Evolutionary conservation across 2,329 filamentous ascomycete species (phyloP).

Genomic region (Huntiella abstrusa): DNA sequence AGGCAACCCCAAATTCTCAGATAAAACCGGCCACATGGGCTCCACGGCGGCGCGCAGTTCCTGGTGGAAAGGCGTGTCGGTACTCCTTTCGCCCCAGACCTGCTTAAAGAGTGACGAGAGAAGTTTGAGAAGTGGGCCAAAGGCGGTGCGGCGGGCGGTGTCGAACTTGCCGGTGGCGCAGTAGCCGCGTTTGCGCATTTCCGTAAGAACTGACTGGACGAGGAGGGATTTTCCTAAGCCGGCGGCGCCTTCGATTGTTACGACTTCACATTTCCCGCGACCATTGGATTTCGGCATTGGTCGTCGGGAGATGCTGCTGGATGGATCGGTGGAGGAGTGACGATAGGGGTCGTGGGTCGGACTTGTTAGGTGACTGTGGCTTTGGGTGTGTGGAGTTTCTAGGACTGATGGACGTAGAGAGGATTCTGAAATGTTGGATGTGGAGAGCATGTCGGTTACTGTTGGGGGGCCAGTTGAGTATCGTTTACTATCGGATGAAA

Average conservation of each 20-base stretch:
- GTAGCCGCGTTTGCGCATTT: slow-evolving; percentile 42
- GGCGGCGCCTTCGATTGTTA: slow-evolving; percentile 40
- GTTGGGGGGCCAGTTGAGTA: neutral
- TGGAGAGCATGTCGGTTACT: neutral
- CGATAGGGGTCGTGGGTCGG: slow-evolving; percentile 21
- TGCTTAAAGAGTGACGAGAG: slow-evolving; percentile 48
- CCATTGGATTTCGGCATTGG: slow-evolving; percentile 40
- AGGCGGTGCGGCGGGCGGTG: slow-evolving; percentile 38
- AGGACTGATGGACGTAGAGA: slow-evolving; percentile 30
- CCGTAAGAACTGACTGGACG: slow-evolving; percentile 41
- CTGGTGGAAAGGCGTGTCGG: slow-evolving; percentile 44
- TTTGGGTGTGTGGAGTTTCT: neutral
- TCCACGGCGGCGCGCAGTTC: slow-evolving; percentile 41
- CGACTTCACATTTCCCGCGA: slow-evolving; percentile 43
- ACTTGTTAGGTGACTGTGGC: slow-evolving; percentile 15
- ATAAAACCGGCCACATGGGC: slow-evolving; percentile 45
- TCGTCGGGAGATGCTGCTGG: slow-evolving; percentile 20
- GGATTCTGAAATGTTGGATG: slow-evolving; percentile 4
- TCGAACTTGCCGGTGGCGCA: slow-evolving; percentile 50
- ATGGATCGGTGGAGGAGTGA: slow-evolving; percentile 5
- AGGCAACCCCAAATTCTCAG: slow-evolving; percentile 40
- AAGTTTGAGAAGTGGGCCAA: slow-evolving; percentile 44
- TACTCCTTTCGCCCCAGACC: slow-evolving; percentile 47
- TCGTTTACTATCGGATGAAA: slow-evolving; percentile 5
- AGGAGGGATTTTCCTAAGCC: slow-evolving; percentile 48